Conservation (phyloP, 2,329 filamentous ascomycete species). For the Fusarium chaquense region DNA sequence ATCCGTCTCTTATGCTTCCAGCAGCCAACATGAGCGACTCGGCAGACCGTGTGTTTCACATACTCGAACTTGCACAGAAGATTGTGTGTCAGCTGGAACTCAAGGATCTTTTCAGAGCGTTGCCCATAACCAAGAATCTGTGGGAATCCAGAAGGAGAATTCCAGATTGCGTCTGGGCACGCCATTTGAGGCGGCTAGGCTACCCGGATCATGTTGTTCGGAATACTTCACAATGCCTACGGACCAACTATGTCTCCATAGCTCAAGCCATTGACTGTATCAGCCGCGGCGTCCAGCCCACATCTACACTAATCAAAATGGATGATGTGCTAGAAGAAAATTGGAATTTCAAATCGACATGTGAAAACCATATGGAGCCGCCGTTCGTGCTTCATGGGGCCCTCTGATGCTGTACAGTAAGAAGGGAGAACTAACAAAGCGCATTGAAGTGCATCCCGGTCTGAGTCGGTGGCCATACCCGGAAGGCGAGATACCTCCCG, state of each 20-base stretch:
- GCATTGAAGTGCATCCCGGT: not conserved
- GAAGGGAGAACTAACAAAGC: not conserved
- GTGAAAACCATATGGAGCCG: not conserved
- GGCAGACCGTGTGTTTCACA: not conserved
- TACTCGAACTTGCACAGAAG: not conserved
- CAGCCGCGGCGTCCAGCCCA: not conserved
- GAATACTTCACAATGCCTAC: not conserved
- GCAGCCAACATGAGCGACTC: too few relatives aligned
- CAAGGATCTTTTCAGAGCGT: not conserved
- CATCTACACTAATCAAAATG: not conserved
- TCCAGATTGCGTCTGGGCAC: slow-evolving; percentile 3
- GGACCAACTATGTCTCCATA: slow-evolving; percentile 12
- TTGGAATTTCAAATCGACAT: too few relatives aligned
- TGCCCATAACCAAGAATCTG: slow-evolving; percentile 8
- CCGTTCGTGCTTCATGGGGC: not conserved
- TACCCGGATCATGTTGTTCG: slow-evolving; percentile 10
- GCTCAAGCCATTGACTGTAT: slow-evolving; percentile 8
- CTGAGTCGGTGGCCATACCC: too few relatives aligned
- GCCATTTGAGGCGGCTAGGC: slow-evolving; percentile 13
- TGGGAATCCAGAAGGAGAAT: slow-evolving; percentile 7
- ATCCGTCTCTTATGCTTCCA: too few relatives aligned
- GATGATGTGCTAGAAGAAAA: too few relatives aligned
- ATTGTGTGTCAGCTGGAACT: not conserved
- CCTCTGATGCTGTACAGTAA: not conserved
- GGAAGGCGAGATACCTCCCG: too few relatives aligned